These are phyloP conservation scores for Trichophyton schoenleinii DNA, from an alignment of 2,329 filamentous ascomycete species.

Conservation along the genomic window DNA sequence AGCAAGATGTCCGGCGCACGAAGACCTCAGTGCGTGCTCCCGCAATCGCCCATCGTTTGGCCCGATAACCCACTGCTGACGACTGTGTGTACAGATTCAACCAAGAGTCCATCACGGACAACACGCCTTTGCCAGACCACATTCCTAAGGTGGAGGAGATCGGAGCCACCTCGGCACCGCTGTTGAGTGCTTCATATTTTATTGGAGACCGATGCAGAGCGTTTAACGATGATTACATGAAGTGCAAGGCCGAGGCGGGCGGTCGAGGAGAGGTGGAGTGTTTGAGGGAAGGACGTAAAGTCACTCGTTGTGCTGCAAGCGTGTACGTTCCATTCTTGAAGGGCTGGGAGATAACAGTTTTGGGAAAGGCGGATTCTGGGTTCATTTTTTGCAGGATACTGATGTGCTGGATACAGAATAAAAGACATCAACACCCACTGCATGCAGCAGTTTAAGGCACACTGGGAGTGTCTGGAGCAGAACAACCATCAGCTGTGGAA, in stretches of 20 bases:
- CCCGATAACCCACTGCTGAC: conserved; percentile 2
- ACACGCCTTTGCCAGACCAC: conserved; percentile 80
- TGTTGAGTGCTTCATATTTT: conserved; percentile 87
- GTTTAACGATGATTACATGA: conserved; percentile 99
- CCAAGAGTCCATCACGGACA: conserved; percentile 86
- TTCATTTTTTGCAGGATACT: neutral
- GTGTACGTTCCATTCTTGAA: conserved; percentile 55
- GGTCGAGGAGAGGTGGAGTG: conserved; percentile 88
- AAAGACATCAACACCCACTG: conserved; percentile 95
- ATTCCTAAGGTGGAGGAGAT: conserved; percentile 92
- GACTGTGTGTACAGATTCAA: conserved; percentile 59
- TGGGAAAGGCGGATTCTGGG: too few relatives aligned
- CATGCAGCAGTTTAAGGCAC: conserved; percentile 75
- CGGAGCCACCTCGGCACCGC: conserved; percentile 80
- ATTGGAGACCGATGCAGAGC: conserved; percentile 89
- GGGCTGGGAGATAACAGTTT: neutral
- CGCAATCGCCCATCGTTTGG: neutral
- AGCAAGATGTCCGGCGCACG: conserved; percentile 13
- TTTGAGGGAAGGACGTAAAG: conserved; percentile 89
- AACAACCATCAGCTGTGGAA: conserved; percentile 98
- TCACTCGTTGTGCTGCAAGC: conserved; percentile 89
- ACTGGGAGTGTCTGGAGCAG: conserved; percentile 93
- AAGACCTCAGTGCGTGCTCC: conserved; percentile 11
- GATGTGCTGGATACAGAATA: conserved; percentile 44
- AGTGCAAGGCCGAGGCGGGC: conserved; percentile 92